phyloP scores from a whole-genome alignment of 345 rosid genomes.

The Hypericum androsaemum region DNA sequence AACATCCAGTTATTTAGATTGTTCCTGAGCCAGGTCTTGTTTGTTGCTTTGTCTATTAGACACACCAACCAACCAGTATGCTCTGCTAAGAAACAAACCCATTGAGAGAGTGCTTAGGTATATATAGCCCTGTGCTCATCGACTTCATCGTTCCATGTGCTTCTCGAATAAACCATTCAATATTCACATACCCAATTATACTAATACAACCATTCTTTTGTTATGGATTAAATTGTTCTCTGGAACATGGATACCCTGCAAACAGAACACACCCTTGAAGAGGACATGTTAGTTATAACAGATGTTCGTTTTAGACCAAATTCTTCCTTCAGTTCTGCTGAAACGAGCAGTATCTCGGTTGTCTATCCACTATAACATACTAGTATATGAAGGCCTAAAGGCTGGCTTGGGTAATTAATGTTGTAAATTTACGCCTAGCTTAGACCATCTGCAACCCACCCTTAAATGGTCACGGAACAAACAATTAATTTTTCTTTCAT shows the following conservation, averaged over 20 bases:
- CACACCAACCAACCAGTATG: conserved; percentile 51
- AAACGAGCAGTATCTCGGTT: too few relatives aligned
- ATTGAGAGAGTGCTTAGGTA: conserved; percentile 64
- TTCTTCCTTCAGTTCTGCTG: conserved; percentile 18
- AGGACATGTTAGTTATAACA: conserved; percentile 46
- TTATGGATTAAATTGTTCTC: conserved; percentile 34
- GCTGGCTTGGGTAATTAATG: too few relatives aligned
- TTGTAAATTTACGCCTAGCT: too few relatives aligned
- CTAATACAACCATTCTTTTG: conserved; percentile 7
- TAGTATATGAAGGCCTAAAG: too few relatives aligned
- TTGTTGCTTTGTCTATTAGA: too few relatives aligned
- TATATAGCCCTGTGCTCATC: conserved; percentile 91
- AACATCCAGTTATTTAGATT: conserved; percentile 48
- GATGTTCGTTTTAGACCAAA: conserved; percentile 69
- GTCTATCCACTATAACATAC: too few relatives aligned
- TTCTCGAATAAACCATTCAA: conserved; percentile 83
- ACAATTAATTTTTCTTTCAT: too few relatives aligned
- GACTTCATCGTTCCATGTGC: conserved; percentile 91
- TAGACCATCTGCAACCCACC: too few relatives aligned
- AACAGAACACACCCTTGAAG: conserved; percentile 44
- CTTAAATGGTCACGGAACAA: too few relatives aligned
- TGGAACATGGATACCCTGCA: conserved; percentile 60
- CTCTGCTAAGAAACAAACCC: conserved; percentile 90
- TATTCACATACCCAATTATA: too few relatives aligned
- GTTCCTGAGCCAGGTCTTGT: conserved; percentile 56